phyloP scores from a whole-genome alignment of 768 basidiomycete genomes.

The Boletellus ananas region DNA sequence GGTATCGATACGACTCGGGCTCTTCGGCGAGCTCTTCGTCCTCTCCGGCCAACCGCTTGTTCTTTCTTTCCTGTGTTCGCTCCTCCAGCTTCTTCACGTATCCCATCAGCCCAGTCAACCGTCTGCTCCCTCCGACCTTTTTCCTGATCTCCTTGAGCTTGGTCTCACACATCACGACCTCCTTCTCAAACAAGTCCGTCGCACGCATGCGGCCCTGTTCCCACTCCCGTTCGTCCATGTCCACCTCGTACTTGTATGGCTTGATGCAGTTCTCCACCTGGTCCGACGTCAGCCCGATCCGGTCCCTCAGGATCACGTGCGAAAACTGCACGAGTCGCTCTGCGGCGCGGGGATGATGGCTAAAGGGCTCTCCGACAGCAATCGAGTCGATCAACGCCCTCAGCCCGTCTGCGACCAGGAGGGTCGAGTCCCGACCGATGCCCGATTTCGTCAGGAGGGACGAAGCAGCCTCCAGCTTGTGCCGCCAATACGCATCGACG shows the following conservation, averaged over 20 bases:
- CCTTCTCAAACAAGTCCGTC: conserved; percentile 78
- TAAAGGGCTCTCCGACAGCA: conserved; percentile 85
- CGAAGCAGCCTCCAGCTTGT: conserved; percentile 93
- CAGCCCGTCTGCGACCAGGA: conserved; percentile 91
- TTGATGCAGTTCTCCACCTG: conserved; percentile 99
- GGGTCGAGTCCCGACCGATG: conserved; percentile 89
- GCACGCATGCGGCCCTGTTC: conserved; percentile 73
- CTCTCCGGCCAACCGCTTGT: conserved; percentile 41
- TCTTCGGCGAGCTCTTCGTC: conserved; percentile 38
- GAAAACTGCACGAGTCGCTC: conserved; percentile 91
- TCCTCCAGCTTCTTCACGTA: conserved; percentile 85
- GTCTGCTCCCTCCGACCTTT: conserved; percentile 83
- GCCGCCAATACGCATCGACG: conserved; percentile 89
- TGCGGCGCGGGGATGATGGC: conserved; percentile 81
- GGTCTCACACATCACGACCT: conserved; percentile 77
- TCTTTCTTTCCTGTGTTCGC: conserved; percentile 61
- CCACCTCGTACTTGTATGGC: conserved; percentile 97
- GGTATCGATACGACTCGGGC: conserved; percentile 82
- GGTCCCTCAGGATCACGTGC: conserved; percentile 88
- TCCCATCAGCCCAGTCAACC: conserved; percentile 68
- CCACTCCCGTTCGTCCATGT: conserved; percentile 93
- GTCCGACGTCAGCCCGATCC: conserved; percentile 92
- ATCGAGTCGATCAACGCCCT: conserved; percentile 88
- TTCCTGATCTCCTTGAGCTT: conserved; percentile 84
- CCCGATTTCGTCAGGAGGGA: conserved; percentile 94